phyloP scores from a whole-genome alignment of 805 yeast species.

The Naumovozyma castellii region DNA sequence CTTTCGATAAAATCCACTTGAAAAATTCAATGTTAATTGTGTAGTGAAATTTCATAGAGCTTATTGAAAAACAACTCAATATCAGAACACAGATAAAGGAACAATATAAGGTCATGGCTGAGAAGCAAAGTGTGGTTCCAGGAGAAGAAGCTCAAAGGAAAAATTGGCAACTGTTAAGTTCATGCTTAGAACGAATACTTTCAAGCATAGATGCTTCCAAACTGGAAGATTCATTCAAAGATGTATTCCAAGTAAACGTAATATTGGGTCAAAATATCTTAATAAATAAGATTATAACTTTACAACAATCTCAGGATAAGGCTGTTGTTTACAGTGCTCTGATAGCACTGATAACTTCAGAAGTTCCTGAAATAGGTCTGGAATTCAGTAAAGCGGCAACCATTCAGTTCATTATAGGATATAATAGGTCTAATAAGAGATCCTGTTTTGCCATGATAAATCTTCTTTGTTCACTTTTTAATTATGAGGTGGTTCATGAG shows the following conservation, averaged over 20 bases:
- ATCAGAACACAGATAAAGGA: too few relatives aligned
- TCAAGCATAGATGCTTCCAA: constrained; percentile 34
- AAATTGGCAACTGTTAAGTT: constrained; percentile 48
- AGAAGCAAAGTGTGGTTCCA: too few relatives aligned
- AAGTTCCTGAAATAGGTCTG: constrained; percentile 61
- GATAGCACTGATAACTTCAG: constrained; percentile 50
- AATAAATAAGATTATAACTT: constrained; percentile 46
- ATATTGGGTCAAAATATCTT: constrained; percentile 53
- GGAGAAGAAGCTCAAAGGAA: constrained; percentile 38
- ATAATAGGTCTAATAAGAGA: constrained; percentile 37
- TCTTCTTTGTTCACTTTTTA: constrained; percentile 45
- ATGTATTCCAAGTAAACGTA: constrained; percentile 49
- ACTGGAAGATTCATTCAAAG: constrained; percentile 37
- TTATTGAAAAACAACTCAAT: too few relatives aligned
- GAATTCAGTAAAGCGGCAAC: constrained; percentile 44
- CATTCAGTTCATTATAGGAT: constrained; percentile 48
- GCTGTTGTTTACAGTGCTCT: constrained; percentile 50
- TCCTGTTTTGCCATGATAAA: constrained; percentile 35
- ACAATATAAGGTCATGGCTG: too few relatives aligned
- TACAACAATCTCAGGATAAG: constrained; percentile 34
- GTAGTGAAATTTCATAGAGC: too few relatives aligned
- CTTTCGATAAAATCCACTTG: too few relatives aligned
- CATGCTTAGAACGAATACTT: constrained; percentile 31
- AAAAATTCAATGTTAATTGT: too few relatives aligned
- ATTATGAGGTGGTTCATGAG: constrained; percentile 52